Evolutionary conservation across 352 stramenopile genomes (phyloP).

Genomic region (Blastocystis sp.): DNA sequence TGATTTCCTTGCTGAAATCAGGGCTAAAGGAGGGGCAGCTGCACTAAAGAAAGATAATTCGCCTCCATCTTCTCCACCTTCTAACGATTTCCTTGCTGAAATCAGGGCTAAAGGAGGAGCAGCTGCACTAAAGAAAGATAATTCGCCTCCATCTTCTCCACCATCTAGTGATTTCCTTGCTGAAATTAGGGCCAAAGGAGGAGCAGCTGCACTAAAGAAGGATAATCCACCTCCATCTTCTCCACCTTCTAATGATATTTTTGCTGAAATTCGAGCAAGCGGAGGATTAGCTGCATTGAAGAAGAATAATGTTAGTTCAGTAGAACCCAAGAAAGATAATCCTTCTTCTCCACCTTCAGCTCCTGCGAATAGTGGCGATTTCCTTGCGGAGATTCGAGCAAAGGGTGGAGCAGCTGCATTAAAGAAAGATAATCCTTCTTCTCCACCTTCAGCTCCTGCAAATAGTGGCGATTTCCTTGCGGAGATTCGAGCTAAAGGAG

Average conservation of each 20-base stretch:
- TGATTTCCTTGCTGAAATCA: conserved; percentile 6
- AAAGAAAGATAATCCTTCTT: background rate
- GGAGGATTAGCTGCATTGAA: background rate
- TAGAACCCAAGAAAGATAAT: background rate
- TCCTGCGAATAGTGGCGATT: background rate
- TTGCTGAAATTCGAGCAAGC: background rate
- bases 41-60: background rate
- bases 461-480: background rate
- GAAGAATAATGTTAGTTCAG: too few species aligned
- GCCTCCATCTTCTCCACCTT: background rate
- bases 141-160: background rate
- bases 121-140: background rate
- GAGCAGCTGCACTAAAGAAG: conserved; percentile 24
- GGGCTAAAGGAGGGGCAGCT: background rate
- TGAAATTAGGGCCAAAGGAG: conserved; percentile 20
- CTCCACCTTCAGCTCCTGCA: background rate
- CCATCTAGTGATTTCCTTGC: background rate
- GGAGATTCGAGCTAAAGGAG: conserved; percentile 9
- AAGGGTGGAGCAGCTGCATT: conserved; percentile 7
- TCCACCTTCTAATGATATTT: background rate
- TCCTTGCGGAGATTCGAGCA: background rate
- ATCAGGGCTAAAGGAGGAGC: conserved; percentile 15
- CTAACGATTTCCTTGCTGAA: background rate
- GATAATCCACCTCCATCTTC: background rate
- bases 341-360: background rate